These are phyloP conservation scores for Hyaloscypha finlandica DNA, from an alignment of 495 filamentous ascomycete species.

Conservation along the genomic window DNA sequence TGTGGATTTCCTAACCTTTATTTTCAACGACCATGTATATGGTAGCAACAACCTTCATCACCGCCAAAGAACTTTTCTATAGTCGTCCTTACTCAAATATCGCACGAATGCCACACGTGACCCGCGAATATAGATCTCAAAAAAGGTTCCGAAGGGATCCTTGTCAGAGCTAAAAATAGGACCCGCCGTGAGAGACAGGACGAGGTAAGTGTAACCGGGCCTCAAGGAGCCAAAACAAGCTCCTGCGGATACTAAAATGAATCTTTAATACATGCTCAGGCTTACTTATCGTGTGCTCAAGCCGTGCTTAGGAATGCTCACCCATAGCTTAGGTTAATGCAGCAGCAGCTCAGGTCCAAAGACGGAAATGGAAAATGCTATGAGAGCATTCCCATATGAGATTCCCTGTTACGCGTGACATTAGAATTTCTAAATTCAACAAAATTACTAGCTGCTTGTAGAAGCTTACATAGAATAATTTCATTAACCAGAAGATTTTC, in stretches of 20 bases:
- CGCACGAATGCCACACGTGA: too few relatives aligned
- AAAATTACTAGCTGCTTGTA: too few relatives aligned
- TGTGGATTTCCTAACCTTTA: too few relatives aligned
- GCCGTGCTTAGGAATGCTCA: background rate
- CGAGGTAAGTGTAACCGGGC: background rate
- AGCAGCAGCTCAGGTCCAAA: background rate
- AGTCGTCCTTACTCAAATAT: too few relatives aligned
- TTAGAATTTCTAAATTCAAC: too few relatives aligned
- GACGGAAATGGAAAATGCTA: too few relatives aligned
- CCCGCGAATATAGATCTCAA: too few relatives aligned
- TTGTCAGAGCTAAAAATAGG: background rate
- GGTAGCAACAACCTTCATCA: too few relatives aligned
- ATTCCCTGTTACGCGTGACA: background rate
- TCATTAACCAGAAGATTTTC: too few relatives aligned
- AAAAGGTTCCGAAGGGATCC: background rate
- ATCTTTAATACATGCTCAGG: background rate
- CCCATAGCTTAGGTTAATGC: background rate
- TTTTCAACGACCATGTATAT: too few relatives aligned
- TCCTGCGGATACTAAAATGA: background rate
- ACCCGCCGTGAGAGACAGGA: background rate
- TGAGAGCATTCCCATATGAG: background rate
- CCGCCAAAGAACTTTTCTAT: too few relatives aligned
- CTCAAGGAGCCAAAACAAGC: background rate
- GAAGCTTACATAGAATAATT: too few relatives aligned
- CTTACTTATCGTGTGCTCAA: background rate